Evolutionary conservation across 768 basidiomycete species (phyloP), one percentile per base, ranked within the genome.

Genomic region (Mycena galericulata): DNA sequence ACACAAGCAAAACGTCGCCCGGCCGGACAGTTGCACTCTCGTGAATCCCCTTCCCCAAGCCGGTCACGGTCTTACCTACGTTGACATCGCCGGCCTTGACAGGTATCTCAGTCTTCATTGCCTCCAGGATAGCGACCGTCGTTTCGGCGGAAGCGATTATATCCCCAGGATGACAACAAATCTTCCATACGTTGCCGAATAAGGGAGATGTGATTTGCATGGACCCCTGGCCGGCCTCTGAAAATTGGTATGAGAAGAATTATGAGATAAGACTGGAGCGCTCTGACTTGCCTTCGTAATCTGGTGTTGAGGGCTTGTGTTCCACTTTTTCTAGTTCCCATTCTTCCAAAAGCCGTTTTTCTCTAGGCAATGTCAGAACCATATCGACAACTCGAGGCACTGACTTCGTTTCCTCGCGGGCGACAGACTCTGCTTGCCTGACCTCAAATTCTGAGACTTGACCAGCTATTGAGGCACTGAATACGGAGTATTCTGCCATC

Each of bases 21-120:
- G 84, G 81, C 40, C 78, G 76, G 18, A 90, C 86, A 0, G 77
- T 72, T 2, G 74, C 81, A 1, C 89, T 87, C 59, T 84, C 85
- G 40, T 71, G 72, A 10, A 87, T 71, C 0, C 82, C 85, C 18
- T 75, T 76, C 1, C 83, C 85, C 6, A 87, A 73, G 0, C 78
- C 78, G 34, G 67, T 73, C 0, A 90, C 80, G 18, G 56, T 79
- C 27, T 78, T 85, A 3, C 88, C 88, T 1, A 88, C 73, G 56
- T 83, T 82, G 11, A 77, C 78, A 20, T 84, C 81, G 0, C 85
- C 83, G 0, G 86, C 85, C 55, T 75, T 75, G 18, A 91, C 73
- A 17, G 82, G 79, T 47, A 90, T 84, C 71, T 89, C 88, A 0
- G 86, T 89, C 77, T 92, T 91, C 90, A 90, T 91, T 1, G 90